Base-by-base conservation (phyloP, 768 basidiomycete genomes). In the Suillus subalutaceus region DNA sequence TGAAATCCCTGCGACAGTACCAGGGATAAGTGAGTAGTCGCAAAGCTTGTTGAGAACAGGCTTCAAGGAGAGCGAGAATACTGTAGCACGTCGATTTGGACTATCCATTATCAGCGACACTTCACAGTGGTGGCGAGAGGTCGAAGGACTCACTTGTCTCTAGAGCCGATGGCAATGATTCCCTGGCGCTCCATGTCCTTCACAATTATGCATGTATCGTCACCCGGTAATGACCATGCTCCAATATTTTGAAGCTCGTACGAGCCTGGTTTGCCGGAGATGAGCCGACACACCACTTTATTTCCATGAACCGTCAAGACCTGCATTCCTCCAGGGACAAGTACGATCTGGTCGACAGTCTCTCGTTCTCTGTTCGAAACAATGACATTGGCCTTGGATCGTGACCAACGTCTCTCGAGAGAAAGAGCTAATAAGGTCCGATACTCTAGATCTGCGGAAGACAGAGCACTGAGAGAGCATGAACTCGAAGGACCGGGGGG, bases 361-460 rank as follows among this genome's bases (percentile, higher is more conserved):
- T 53, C 50, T 16, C 48, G 53, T 1, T 32, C 12, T 23, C 60
- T 4, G 46, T 15, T 66, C 40, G 67, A 68, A 16, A 68, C 60
- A 12, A 75, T 60, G 52, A 64, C 56, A 3, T 59, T 62, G 0
- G 75, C 60, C 44, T 67, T 67, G 56, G 76, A 41, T 0, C 67
- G 67, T 12, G 74, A 66, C 74, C 74, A 75, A 13, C 55, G 37
- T 3, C 43, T 60, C 26, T 75, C 65, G n/a, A 75, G 74, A 53
- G 67, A 30, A 23, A 77, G 70, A 12, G 75, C 74, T n/a, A 73
- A 65, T 32, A 73, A n/a, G 1, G 74, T 77, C 18, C 75, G 73
- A 20, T 41, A 68, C 44, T 77, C 74, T 20, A 75, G 73, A 10
- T 75, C 70, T 2, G 62, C 32, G 10, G 69, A 69, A 6, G 73